These are phyloP conservation scores for Lentinula raphanica DNA, from an alignment of 768 basidiomycete genomes.

Conservation along the genomic window DNA sequence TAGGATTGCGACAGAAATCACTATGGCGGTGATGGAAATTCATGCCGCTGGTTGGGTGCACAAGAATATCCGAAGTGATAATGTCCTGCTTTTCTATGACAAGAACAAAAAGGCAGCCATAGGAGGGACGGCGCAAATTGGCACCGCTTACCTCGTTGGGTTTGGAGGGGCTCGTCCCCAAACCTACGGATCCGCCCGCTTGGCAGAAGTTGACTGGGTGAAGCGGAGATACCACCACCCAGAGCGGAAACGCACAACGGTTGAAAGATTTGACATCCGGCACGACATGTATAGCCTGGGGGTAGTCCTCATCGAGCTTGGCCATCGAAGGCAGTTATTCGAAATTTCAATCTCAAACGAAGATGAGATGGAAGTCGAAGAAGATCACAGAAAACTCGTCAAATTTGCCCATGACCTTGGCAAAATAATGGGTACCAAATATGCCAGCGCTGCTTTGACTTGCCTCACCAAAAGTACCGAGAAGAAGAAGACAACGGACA, in stretches of 20 bases:
- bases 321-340: background rate
- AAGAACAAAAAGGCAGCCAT: background rate
- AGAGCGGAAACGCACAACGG: background rate
- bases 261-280: background rate
- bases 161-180: too few species aligned
- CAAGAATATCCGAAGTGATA: constrained; percentile 1
- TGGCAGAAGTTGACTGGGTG: background rate
- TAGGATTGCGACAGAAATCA: background rate
- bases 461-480: background rate
- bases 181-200: too few species aligned
- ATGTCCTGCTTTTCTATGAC: background rate
- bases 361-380: too few species aligned
- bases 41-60: constrained; percentile 1
- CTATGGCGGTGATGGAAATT: background rate
- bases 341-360: background rate
- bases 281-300: constrained; percentile 4
- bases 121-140: too few species aligned
- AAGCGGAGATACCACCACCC: constrained; percentile 2
- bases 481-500: background rate
- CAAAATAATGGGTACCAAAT: background rate
- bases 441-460: background rate
- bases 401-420: background rate
- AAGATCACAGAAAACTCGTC: background rate
- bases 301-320: background rate
- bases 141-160: too few species aligned